Percentiles rank a stretch among this genome's conserved stretches.
Evolutionary conservation across 2,329 filamentous ascomycete species (phyloP).

Genomic region (Aureobasidium sp.): DNA sequence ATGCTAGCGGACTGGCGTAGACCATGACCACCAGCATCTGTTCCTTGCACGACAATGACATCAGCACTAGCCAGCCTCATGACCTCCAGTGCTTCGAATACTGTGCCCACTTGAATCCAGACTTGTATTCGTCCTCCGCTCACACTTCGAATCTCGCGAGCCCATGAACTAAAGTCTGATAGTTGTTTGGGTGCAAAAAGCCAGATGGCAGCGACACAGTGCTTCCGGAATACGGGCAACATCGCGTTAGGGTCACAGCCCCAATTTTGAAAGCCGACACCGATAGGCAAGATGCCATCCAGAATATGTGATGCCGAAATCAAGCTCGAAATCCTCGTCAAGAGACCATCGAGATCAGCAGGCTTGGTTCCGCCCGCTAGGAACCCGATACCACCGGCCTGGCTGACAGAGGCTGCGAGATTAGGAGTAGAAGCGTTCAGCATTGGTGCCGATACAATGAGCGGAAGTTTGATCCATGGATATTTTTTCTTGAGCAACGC

Average conservation of each 20-base stretch:
- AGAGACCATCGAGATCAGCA: background rate
- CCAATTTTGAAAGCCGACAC: background rate
- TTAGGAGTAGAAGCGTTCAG: background rate
- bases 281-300: background rate
- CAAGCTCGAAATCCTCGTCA: background rate
- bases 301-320: background rate
- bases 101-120: constrained; percentile 53
- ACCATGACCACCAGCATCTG: constrained; percentile 57
- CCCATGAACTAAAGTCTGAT: constrained; percentile 29
- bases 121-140: constrained; percentile 33
- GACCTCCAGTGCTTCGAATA: constrained; percentile 43
- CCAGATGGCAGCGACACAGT: constrained; percentile 38
- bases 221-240: background rate
- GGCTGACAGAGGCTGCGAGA: background rate
- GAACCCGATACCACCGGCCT: background rate
- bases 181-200: constrained; percentile 50
- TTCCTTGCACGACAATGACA: constrained; percentile 52
- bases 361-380: background rate
- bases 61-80: constrained; percentile 41
- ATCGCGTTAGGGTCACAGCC: background rate
- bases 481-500: background rate
- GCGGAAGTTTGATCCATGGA: background rate
- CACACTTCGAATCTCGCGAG: constrained; percentile 20
- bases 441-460: background rate
- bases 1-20: constrained; percentile 46